Conservation (phyloP, 306 rosid species). For the Castanea sativa region DNA sequence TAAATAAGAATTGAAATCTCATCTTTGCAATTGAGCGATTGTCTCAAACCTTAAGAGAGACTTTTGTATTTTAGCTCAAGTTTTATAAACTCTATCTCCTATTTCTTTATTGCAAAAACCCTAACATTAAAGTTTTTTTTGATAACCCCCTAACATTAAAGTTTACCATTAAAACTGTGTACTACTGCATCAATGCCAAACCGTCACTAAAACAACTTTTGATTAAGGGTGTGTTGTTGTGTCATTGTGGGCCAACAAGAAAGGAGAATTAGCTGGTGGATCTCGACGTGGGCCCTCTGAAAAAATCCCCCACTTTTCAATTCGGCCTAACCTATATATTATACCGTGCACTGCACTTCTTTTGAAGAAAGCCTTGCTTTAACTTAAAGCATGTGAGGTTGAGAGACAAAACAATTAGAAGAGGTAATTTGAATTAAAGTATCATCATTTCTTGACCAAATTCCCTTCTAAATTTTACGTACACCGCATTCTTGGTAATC, state of each 20-base stretch:
- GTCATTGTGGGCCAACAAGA: conserved; percentile 17
- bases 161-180: too few species aligned
- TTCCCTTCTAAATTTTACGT: conserved; percentile 25
- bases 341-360: conserved; percentile 46
- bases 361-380: conserved; percentile 51
- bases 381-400: conserved; percentile 52
- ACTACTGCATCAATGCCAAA: too few species aligned
- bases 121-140: too few species aligned
- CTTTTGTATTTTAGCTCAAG: too few species aligned
- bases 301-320: neutral
- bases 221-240: conserved; percentile 9
- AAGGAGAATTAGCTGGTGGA: conserved; percentile 28
- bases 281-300: conserved; percentile 5
- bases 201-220: neutral
- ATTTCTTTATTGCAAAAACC: too few species aligned
- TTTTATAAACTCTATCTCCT: too few species aligned
- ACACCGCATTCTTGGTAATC: conserved; percentile 10
- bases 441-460: conserved; percentile 24
- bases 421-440: conserved; percentile 49
- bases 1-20: too few species aligned
- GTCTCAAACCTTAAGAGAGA: too few species aligned
- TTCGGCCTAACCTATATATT: conserved; percentile 23
- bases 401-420: conserved; percentile 33
- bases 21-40: too few species aligned
- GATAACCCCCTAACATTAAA: too few species aligned